Base-by-base conservation (phyloP, 768 basidiomycete species). In the Sporobolomyces pararoseus region DNA sequence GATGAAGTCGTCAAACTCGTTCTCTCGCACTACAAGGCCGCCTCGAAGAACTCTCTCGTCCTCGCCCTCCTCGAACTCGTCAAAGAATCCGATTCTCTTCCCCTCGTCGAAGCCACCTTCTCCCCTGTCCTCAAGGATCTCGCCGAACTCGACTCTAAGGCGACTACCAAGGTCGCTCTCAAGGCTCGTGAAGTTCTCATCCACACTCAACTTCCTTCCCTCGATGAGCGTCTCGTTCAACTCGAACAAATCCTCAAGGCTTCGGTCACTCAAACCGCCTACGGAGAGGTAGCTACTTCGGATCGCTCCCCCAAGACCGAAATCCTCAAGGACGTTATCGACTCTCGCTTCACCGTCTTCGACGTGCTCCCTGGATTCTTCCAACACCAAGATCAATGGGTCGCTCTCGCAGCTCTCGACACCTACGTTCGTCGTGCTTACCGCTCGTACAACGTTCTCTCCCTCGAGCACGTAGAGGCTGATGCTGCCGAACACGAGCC, bases 131-230 rank as follows among this genome's bases (percentile, higher is more conserved):
- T 96, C 67, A 87, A 87, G 76, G 86, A 85, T 53, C 85, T 98
- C 46, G 90, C 94, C 61, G 85, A 85, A 37, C 84, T 98, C 42
- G 95, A 98, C 80, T 88, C 90, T 55, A 89, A 92, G 88, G 89
- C 91, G 9, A 95, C 94, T n/a, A 90, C 87, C 35, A 83, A 88
- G 64, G 94, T 98, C 42, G 85, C 94, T 4, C 81, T 99, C 72
- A 97, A 95, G 80, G 96, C 96, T 49, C 89, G 96, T 53, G 96
- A 99, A 82, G 96, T 96, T 10, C 84, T 98, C 54, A 98, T 99
- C 77, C 84, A 91, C 37, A 91, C 90, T 54, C 91, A 95, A 79
- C 89, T 99, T 86, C 96, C 96, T 7, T 95, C 93, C 19, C 95
- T 91, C 78, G 93, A 97, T 77, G 96, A 98, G 79, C 89, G 96